Percentiles rank a stretch among this genome's conserved stretches.
Conservation (phyloP, 1,284 basidiomycete genomes). For the Microbotryum saponariae region DNA sequence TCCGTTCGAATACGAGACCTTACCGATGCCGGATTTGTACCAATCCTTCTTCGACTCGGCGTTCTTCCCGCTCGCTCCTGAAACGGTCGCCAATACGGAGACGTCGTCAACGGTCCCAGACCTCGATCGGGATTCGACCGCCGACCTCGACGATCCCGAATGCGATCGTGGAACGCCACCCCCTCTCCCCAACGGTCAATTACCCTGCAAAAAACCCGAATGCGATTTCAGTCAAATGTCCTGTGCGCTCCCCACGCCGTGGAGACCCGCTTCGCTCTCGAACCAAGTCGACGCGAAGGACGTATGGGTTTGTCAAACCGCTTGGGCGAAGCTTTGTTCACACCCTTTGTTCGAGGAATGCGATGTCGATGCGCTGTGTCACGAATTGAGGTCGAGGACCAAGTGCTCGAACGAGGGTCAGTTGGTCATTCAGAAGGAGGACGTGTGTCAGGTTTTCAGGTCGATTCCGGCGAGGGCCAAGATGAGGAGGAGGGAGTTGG, state of each 20-base stretch:
- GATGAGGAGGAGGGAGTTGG: slow-evolving; percentile 1
- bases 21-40: slow-evolving; percentile 25
- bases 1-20: slow-evolving; percentile 24
- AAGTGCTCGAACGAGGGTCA: slow-evolving; percentile 28
- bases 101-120: slow-evolving; percentile 1
- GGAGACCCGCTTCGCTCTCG: slow-evolving; percentile 22
- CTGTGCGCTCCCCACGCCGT: slow-evolving; percentile 27
- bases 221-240: slow-evolving; percentile 23
- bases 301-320: slow-evolving; percentile 26
- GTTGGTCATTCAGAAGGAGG: slow-evolving; percentile 24
- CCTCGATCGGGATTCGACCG: not conserved
- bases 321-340: slow-evolving; percentile 28
- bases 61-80: not conserved
- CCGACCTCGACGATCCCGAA: not conserved
- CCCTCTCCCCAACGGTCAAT: slow-evolving; percentile 5
- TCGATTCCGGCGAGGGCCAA: slow-evolving; percentile 21
- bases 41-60: slow-evolving; percentile 10
- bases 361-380: slow-evolving; percentile 25
- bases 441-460: slow-evolving; percentile 28
- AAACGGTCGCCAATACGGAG: not conserved
- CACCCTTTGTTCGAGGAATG: slow-evolving; percentile 28
- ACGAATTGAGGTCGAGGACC: slow-evolving; percentile 22
- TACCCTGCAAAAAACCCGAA: slow-evolving; percentile 32
- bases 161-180: not conserved
- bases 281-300: slow-evolving; percentile 7